Conservation (phyloP, 129 eudicot genomes). For the Tagetes patula region DNA sequence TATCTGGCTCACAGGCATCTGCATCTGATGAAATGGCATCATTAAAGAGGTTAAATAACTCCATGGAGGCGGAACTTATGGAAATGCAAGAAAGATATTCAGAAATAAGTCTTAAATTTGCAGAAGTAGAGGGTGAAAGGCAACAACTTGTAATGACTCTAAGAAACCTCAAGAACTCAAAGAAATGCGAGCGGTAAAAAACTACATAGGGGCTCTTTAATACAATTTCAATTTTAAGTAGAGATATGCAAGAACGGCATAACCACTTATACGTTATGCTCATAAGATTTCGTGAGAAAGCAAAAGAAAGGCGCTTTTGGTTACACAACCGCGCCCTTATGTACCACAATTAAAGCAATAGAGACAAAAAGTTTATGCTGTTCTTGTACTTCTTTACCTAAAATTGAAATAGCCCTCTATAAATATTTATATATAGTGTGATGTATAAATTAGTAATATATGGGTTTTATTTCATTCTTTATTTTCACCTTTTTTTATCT, state of each 20-base stretch:
- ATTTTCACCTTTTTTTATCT: neutral
- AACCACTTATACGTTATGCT: neutral
- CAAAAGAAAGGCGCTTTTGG: neutral
- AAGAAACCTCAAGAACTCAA: conserved; percentile 68
- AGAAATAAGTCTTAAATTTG: conserved; percentile 92
- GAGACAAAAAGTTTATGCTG: neutral
- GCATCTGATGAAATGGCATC: conserved; percentile 45
- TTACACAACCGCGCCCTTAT: neutral
- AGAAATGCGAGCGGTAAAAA: conserved; percentile 37
- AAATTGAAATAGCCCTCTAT: neutral
- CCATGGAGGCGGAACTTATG: conserved; percentile 76
- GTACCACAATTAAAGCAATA: neutral
- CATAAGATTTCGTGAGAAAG: neutral
- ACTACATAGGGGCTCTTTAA: neutral
- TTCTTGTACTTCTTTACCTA: neutral
- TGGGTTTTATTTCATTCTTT: conserved; percentile 19
- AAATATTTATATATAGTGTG: conserved; percentile 1
- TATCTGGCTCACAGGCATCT: conserved; percentile 29
- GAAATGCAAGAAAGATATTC: conserved; percentile 98
- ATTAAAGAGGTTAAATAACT: conserved; percentile 56
- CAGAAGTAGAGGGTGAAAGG: conserved; percentile 97
- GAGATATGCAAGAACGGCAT: neutral
- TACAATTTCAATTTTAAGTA: neutral
- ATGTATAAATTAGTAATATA: conserved; percentile 19
- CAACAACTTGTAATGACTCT: conserved; percentile 81